Percentiles rank a stretch among this genome's conserved stretches.
Evolutionary conservation across 192 early-diverging fungal genomes (phyloP).

Genomic region (Coemansia aciculifera): DNA sequence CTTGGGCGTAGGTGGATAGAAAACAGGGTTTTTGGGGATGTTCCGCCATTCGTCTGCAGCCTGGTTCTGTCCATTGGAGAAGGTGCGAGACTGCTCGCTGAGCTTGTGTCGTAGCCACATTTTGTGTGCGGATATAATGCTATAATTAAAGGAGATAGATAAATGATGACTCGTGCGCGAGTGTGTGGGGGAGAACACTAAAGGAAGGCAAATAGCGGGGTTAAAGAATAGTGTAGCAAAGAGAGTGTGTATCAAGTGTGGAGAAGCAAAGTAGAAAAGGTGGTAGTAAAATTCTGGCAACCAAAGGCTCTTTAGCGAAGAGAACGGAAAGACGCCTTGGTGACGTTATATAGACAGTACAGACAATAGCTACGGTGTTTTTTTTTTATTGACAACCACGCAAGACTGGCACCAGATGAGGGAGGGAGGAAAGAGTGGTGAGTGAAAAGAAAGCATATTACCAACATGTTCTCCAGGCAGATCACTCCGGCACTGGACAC

Average conservation of each 20-base stretch:
- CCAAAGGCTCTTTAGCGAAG: neutral
- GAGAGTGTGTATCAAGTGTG: neutral
- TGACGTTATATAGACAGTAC: neutral
- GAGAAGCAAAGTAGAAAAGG: neutral
- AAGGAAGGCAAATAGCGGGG: neutral
- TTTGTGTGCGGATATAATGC: neutral
- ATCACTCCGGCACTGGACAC: neutral
- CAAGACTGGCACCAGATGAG: neutral
- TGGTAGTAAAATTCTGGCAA: neutral
- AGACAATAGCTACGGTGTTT: neutral
- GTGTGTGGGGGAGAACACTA: neutral
- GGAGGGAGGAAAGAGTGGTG: constrained; percentile 24
- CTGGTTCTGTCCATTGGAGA: neutral
- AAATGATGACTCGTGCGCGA: neutral
- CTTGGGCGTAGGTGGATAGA: constrained; percentile 41
- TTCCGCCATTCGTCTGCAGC: neutral
- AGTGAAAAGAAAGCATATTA: neutral
- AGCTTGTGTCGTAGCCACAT: constrained; percentile 34
- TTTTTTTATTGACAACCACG: neutral
- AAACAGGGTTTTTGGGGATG: constrained; percentile 48
- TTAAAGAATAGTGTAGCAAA: neutral
- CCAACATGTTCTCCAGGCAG: neutral
- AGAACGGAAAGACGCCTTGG: neutral
- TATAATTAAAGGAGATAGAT: neutral
- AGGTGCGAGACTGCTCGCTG: neutral